These are phyloP conservation scores for Diaporthe velutina DNA, from an alignment of 2,329 filamentous ascomycete genomes.

Conservation along the genomic window DNA sequence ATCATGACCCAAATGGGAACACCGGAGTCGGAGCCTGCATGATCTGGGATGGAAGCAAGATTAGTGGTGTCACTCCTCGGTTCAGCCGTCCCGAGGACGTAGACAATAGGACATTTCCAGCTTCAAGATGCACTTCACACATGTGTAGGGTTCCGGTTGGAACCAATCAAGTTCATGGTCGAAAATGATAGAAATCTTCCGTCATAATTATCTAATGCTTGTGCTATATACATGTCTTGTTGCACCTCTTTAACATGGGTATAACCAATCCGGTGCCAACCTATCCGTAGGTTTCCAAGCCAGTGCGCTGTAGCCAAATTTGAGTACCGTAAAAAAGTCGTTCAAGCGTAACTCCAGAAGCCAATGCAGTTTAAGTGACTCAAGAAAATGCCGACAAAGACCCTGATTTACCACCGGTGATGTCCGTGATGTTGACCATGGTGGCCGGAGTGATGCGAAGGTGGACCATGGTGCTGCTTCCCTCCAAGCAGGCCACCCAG, in stretches of 20 bases:
- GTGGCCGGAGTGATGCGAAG: not conserved
- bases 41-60: not conserved
- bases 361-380: not conserved
- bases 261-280: not conserved
- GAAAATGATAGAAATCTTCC: not conserved
- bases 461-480: not conserved
- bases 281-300: not conserved
- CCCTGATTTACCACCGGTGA: not conserved
- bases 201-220: not conserved
- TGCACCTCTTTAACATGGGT: not conserved
- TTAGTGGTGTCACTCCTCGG: not conserved
- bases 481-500: not conserved
- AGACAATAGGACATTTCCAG: not conserved
- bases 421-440: not conserved
- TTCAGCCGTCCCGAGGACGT: not conserved
- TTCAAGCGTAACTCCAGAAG: not conserved
- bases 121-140: not conserved
- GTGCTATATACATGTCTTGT: not conserved
- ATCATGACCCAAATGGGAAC: not conserved
- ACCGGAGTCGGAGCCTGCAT: not conserved
- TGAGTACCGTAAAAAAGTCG: not conserved
- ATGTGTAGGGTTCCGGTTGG: fast-evolving
- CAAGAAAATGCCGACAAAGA: not conserved
- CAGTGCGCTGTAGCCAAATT: not conserved
- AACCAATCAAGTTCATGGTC: no score